Conservation (phyloP, 1,139 yeast genomes). For the Eremothecium coryli region DNA sequence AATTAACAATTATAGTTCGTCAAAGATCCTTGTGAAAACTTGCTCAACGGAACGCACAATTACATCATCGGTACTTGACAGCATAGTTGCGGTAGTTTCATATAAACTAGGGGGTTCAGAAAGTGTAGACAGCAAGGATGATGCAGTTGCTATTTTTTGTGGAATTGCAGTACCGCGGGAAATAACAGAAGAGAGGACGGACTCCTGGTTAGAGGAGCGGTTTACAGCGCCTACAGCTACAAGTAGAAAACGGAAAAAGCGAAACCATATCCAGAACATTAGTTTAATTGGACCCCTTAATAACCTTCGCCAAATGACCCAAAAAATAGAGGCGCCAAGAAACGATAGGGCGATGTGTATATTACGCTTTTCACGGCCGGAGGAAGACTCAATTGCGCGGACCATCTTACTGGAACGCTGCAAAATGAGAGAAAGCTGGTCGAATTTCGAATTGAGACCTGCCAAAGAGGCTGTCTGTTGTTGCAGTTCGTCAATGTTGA, state of each 20-base stretch:
- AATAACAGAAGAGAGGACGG: too few species aligned
- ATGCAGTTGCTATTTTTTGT: too few species aligned
- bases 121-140: too few species aligned
- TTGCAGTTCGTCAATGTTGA: conserved; percentile 48
- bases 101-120: too few species aligned
- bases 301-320: conserved; percentile 52
- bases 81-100: too few species aligned
- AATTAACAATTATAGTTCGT: conserved; percentile 12
- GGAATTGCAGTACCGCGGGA: too few species aligned
- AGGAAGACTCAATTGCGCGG: conserved; percentile 40
- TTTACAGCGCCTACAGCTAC: conserved; percentile 27
- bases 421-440: conserved; percentile 39
- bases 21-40: conserved; percentile 9
- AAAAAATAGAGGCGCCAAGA: conserved; percentile 39
- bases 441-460: conserved; percentile 39
- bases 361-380: conserved; percentile 44
- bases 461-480: conserved; percentile 46
- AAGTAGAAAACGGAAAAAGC: conserved; percentile 32
- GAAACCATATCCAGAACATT: conserved; percentile 42
- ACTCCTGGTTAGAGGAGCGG: too few species aligned
- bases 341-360: conserved; percentile 47
- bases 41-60: conserved; percentile 7
- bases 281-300: conserved; percentile 43
- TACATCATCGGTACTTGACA: too few species aligned
- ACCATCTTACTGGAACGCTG: conserved; percentile 45